phyloP scores from a whole-genome alignment of 192 early-diverging fungal species.

The Backusella mclennaniae region DNA sequence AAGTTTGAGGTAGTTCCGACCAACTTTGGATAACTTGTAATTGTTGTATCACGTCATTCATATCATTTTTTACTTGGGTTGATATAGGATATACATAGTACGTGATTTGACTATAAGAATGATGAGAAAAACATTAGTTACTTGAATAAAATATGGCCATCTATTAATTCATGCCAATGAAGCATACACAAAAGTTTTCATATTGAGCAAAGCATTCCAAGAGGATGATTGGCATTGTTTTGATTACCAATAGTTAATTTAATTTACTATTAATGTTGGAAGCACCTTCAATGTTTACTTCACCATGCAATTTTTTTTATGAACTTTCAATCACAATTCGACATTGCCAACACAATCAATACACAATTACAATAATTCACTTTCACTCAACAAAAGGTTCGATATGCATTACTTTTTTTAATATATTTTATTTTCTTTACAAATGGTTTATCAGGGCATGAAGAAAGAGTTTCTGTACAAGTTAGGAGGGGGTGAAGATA shows the following conservation, averaged over 20 bases:
- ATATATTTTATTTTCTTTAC: slow-evolving; percentile 1
- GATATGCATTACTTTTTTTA: neutral
- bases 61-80: neutral
- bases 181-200: neutral
- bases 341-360: too few relatives aligned
- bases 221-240: neutral
- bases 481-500: slow-evolving; percentile 1
- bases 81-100: neutral
- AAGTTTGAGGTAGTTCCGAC: neutral
- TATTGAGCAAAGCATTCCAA: neutral
- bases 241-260: neutral
- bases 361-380: neutral
- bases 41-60: neutral
- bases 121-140: neutral
- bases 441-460: slow-evolving; percentile 6
- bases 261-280: neutral
- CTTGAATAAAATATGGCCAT: neutral
- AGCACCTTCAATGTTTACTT: neutral
- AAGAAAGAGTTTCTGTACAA: slow-evolving; percentile 6
- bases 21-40: neutral
- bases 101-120: neutral
- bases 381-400: neutral
- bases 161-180: neutral
- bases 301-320: neutral
- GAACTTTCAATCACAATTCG: too few relatives aligned